Base-by-base conservation (phyloP, 139 green algal species). In the Haematococcus lacustris region DNA sequence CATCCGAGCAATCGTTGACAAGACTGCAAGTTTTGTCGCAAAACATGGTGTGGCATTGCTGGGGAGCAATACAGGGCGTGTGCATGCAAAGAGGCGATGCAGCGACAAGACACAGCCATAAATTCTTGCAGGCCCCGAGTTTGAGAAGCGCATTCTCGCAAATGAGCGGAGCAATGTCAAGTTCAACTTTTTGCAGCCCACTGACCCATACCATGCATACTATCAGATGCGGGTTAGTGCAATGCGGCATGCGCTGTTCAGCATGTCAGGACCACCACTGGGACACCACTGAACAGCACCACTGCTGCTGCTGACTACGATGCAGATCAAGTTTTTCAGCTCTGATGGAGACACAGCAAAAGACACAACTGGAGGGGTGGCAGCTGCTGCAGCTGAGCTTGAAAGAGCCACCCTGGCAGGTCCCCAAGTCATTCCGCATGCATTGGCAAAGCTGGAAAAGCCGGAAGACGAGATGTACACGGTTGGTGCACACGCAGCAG, bases 11-110 rank as follows among this genome's bases (percentile, higher is more conserved):
- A 98, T 98, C 74, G 87, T 96, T n/a, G 95, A 99, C 77, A 99
- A 99, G 74, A 98, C 95, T 13, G 94, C 95, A 7, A 80, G 92
- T 57, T 99, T 99, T 77, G 95, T 99, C 13, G 91, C 91, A 0
- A 91, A 91, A 60, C 97, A 98, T 80, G 95, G 95, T 90, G 79
- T 73, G 79, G 33, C 32, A 68, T 23, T 13, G 4, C n/a, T 30
- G 53, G 32, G 53, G 4, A 64, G n/a, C n/a, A n/a, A n/a, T n/a
- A n/a, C n/a, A n/a, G n/a, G n/a, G n/a, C n/a, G n/a, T n/a, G n/a
- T n/a, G n/a, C n/a, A n/a, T n/a, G n/a, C n/a, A n/a, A n/a, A n/a
- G n/a, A n/a, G n/a, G n/a, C n/a, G n/a, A n/a, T n/a, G n/a, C n/a
- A n/a, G n/a, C n/a, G n/a, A n/a, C n/a, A n/a, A n/a, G n/a, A n/a